phyloP scores from a whole-genome alignment of 805 yeast genomes.

The Zygoascus bituminiphila region DNA sequence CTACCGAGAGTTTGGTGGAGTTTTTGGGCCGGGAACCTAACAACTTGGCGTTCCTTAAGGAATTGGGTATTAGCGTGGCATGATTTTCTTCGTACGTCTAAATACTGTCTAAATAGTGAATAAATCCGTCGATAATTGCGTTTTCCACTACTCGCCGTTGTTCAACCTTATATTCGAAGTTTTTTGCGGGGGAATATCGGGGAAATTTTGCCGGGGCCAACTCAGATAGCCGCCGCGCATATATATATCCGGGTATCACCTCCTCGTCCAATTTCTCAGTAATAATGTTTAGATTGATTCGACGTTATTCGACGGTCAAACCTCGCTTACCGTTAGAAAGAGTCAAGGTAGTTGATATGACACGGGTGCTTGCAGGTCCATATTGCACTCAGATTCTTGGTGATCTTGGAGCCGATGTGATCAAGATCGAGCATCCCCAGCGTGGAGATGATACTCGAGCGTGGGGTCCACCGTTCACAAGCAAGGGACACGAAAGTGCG shows the following conservation, averaged over 20 bases:
- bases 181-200: too few species aligned
- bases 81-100: too few species aligned
- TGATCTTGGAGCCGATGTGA: conserved; percentile 37
- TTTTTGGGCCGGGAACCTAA: conserved; percentile 71
- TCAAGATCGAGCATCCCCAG: conserved; percentile 34
- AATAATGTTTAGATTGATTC: background rate
- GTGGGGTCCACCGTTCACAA: conserved; percentile 39
- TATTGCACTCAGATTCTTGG: conserved; percentile 34
- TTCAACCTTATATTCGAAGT: too few species aligned
- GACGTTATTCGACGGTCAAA: background rate
- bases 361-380: conserved; percentile 38
- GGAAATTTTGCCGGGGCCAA: too few species aligned
- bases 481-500: conserved; percentile 27
- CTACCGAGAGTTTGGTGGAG: conserved; percentile 52
- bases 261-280: too few species aligned
- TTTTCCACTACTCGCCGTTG: too few species aligned
- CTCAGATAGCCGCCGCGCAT: too few species aligned
- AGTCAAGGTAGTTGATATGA: conserved; percentile 31
- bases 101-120: too few species aligned
- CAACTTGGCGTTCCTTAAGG: conserved; percentile 62
- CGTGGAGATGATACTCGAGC: conserved; percentile 38
- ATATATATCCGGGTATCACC: too few species aligned
- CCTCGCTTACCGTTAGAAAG: conserved; percentile 28
- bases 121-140: too few species aligned
- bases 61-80: conserved; percentile 30